Evolutionary conservation across 2,329 filamentous ascomycete species (phyloP).

Genomic region (Cladophialophora exuberans): DNA sequence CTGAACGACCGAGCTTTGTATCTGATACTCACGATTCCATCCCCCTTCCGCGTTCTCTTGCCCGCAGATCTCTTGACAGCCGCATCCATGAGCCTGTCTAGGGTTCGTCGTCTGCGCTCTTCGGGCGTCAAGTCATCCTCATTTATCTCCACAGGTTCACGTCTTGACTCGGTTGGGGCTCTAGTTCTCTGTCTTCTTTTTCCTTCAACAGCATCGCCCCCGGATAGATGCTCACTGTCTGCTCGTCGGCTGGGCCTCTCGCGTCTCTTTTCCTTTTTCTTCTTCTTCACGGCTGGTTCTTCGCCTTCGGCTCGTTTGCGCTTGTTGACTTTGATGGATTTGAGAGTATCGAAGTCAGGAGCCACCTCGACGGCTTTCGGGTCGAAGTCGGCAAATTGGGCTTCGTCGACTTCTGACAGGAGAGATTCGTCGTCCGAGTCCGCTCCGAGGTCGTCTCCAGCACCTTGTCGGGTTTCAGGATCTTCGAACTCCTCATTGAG

Average conservation of each 20-base stretch:
- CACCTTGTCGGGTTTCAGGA: conserved; percentile 40
- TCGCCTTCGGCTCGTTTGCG: conserved; percentile 64
- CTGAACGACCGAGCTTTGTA: conserved; percentile 16
- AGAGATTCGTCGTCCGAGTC: conserved; percentile 64
- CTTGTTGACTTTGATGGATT: conserved; percentile 65
- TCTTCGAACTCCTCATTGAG: conserved; percentile 27
- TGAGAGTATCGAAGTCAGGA: conserved; percentile 65
- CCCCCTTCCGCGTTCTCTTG: conserved; percentile 76
- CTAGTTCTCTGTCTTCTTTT: conserved; percentile 57
- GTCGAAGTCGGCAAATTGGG: conserved; percentile 68
- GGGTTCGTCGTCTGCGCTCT: conserved; percentile 71
- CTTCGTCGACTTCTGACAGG: conserved; percentile 67
- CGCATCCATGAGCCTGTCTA: conserved; percentile 85
- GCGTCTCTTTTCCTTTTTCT: conserved; percentile 59
- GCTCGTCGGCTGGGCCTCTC: conserved; percentile 63
- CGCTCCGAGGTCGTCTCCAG: conserved; percentile 31
- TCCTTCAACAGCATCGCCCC: conserved; percentile 57
- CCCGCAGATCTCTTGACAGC: conserved; percentile 81
- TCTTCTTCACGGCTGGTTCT: conserved; percentile 72
- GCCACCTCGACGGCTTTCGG: conserved; percentile 62
- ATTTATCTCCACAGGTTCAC: conserved; percentile 64
- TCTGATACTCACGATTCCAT: conserved; percentile 66
- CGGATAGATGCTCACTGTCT: conserved; percentile 54
- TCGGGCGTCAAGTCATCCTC: conserved; percentile 78
- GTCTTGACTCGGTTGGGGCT: conserved; percentile 51